Evolutionary conservation across 208 protist species (phyloP), one percentile per base, ranked within the genome.

Genomic region (Trypanosoma scelopori): DNA sequence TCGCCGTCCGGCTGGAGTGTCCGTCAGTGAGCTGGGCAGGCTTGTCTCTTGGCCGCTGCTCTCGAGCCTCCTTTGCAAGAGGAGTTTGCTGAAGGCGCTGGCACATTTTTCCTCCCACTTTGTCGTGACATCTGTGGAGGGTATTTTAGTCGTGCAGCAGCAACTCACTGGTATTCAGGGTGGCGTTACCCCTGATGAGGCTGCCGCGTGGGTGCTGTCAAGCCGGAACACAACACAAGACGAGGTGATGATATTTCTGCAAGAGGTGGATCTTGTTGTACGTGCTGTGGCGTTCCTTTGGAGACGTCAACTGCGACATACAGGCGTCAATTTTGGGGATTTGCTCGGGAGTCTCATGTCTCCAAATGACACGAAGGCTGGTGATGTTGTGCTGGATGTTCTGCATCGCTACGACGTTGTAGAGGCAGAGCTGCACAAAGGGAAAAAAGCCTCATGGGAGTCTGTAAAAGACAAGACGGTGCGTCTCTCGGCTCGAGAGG

Each of bases 221-320:
- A 43, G 30, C 5, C 15, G 22, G 50, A 52, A 48, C 48, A 35
- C 55, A 32, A 16, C 30, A 1, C 1, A 7, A 35, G 13, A 30
- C 23, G 39, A 11, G 35, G 1, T 16, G 0, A 16, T 15, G 11
- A 20, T n/a, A 1, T 68, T 67, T 46, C 18, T 52, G 45, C 69
- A 55, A 18, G 60, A 74, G 5, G 27, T 68, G 3, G 60, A 74
- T 35, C 30, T 68, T 46, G 61, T 74, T 42, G 46, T 68, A n/a
- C 69, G 69, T 39, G 50, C 39, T 39, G 69, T 74, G 37, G 28
- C 45, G 9, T 74, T 69, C 67, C 23, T 74, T 5, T 22, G 69
- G 39, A 67, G 63, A 43, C 69, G 53, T 30, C 46, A 63, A 7
- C 45, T 65, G n/a, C 41, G 48, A 22, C 37, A 50, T n/a, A 22